Conservation (phyloP, 2,329 filamentous ascomycete genomes). For the Arthrobotrys sphaeroides region DNA sequence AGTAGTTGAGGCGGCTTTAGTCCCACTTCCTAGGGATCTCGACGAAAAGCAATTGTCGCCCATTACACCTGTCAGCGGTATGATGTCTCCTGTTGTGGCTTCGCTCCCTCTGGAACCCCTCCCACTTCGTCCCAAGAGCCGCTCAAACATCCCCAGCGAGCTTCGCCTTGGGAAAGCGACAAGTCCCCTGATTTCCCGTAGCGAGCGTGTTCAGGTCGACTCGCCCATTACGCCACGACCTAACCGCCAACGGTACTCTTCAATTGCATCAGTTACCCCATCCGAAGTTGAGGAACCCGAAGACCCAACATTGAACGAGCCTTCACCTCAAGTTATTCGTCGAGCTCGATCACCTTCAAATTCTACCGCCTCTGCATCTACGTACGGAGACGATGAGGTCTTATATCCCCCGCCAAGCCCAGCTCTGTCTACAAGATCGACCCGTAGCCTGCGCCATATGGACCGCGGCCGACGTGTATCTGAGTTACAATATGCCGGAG, state of each 20-base stretch:
- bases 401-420: conserved; percentile 35
- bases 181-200: conserved; percentile 1
- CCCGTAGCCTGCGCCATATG: conserved; percentile 33
- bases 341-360: conserved; percentile 29
- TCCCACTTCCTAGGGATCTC: neutral
- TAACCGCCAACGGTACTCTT: neutral
- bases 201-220: conserved; percentile 32
- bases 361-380: conserved; percentile 31
- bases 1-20: neutral
- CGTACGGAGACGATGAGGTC: conserved; percentile 41
- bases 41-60: conserved; percentile 12
- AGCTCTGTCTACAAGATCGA: conserved; percentile 27
- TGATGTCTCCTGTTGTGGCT: conserved; percentile 23
- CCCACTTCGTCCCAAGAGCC: conserved; percentile 17
- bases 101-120: conserved; percentile 6
- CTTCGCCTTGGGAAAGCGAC: conserved; percentile 29
- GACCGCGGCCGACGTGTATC: conserved; percentile 40
- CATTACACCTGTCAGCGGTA: conserved; percentile 23
- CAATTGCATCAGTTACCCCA: conserved; percentile 31
- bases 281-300: conserved; percentile 37
- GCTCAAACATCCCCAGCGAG: conserved; percentile 27
- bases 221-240: conserved; percentile 45
- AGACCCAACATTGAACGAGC: conserved; percentile 19
- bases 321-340: conserved; percentile 17
- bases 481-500: conserved; percentile 37